phyloP scores from a whole-genome alignment of 73 alveolate genomes.

The Paramecium bursaria region DNA sequence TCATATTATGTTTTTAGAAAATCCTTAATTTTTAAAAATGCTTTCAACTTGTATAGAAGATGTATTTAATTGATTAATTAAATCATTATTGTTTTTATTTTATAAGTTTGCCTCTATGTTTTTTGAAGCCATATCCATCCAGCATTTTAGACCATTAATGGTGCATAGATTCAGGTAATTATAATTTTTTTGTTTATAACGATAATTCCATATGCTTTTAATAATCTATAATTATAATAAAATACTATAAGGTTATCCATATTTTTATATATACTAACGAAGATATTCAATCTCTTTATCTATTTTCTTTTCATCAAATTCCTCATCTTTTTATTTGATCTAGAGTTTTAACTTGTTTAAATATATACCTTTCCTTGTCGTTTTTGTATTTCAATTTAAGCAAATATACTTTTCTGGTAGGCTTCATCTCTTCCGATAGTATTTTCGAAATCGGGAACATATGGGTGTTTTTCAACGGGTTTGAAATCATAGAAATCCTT shows the following conservation, averaged over 20 bases:
- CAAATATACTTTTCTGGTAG: conserved; percentile 38
- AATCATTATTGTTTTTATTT: too few relatives aligned
- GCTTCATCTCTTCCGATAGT: conserved; percentile 36
- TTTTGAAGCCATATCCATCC: conserved; percentile 52
- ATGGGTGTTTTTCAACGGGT: background rate
- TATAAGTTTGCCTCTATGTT: too few relatives aligned
- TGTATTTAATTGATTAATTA: conserved; percentile 21
- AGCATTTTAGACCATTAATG: conserved; percentile 60
- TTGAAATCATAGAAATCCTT: conserved; percentile 46
- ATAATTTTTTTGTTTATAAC: background rate
- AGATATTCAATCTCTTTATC: conserved; percentile 38
- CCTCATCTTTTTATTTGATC: conserved; percentile 33
- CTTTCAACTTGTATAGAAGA: conserved; percentile 69
- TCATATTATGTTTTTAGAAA: conserved; percentile 96
- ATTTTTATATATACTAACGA: conserved; percentile 8
- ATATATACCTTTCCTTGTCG: background rate
- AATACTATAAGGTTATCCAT: background rate
- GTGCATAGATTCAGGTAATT: conserved; percentile 40
- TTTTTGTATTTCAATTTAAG: conserved; percentile 51
- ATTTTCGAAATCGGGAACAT: conserved; percentile 31
- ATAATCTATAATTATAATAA: background rate
- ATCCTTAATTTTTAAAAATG: conserved; percentile 88
- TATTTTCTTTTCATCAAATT: conserved; percentile 26
- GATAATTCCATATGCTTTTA: background rate
- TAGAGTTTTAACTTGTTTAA: too few relatives aligned